phyloP scores from a whole-genome alignment of 2,329 filamentous ascomycete genomes.

The Botrytis hyacinthi region DNA sequence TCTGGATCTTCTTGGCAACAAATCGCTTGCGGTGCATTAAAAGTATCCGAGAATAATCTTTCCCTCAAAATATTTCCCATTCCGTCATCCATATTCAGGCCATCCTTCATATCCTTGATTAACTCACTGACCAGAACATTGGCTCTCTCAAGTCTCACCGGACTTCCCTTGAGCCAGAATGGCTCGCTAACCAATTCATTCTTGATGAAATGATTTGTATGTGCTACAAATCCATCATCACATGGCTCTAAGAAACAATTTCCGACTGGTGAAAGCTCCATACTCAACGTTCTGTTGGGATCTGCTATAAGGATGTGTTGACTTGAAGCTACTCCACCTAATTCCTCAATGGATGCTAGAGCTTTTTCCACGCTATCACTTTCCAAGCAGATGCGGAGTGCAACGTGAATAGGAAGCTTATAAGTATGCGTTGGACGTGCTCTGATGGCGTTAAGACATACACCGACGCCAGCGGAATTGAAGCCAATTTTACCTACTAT shows the following conservation, averaged over 20 bases:
- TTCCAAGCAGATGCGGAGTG: constrained; percentile 52
- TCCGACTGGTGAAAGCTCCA: constrained; percentile 46
- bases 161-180: constrained; percentile 38
- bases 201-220: constrained; percentile 39
- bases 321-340: constrained; percentile 52
- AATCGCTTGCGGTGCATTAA: constrained; percentile 41
- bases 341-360: constrained; percentile 43
- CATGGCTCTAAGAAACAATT: constrained; percentile 31
- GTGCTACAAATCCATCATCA: constrained; percentile 29
- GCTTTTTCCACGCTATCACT: constrained; percentile 46
- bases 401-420: constrained; percentile 54
- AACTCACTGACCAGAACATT: constrained; percentile 27
- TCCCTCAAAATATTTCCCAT: constrained; percentile 31
- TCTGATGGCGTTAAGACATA: constrained; percentile 55
- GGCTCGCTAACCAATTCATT: constrained; percentile 38
- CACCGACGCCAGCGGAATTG: constrained; percentile 53
- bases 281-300: constrained; percentile 36
- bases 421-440: constrained; percentile 47
- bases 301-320: constrained; percentile 56
- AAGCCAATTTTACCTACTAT: constrained; percentile 50
- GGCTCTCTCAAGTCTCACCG: constrained; percentile 37
- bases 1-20: constrained; percentile 38
- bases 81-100: neutral
- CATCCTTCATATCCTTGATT: neutral
- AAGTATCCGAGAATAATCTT: constrained; percentile 41